Evolutionary conservation across 768 basidiomycete species (phyloP).

Genomic region (Tephrocybe sp.): DNA sequence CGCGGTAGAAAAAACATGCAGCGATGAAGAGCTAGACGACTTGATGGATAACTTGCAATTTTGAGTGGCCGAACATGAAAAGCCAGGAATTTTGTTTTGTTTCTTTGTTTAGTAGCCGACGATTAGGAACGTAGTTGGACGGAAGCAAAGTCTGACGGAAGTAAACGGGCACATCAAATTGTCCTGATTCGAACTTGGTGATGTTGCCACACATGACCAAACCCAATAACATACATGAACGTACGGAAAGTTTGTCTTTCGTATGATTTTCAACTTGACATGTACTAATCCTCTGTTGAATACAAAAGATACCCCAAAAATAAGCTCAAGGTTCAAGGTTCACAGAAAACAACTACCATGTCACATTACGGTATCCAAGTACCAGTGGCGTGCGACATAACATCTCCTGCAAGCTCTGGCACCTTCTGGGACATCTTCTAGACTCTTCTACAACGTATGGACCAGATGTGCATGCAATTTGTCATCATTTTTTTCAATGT

Average conservation of each 20-base stretch:
- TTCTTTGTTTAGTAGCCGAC: not conserved
- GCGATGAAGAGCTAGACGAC: constrained; percentile 30
- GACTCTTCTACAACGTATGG: not conserved
- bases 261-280: too few relatives aligned
- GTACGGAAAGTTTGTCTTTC: too few relatives aligned
- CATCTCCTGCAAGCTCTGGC: not conserved
- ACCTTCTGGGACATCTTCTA: not conserved
- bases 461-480: too few relatives aligned
- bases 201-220: constrained; percentile 17
- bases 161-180: constrained; percentile 25
- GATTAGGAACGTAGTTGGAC: constrained; percentile 16
- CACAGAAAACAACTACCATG: too few relatives aligned
- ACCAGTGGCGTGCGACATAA: not conserved
- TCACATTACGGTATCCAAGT: too few relatives aligned
- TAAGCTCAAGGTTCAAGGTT: too few relatives aligned
- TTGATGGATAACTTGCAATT: constrained; percentile 30
- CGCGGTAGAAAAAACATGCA: constrained; percentile 24
- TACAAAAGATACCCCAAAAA: too few relatives aligned
- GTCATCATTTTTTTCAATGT: too few relatives aligned
- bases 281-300: not conserved
- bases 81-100: too few relatives aligned
- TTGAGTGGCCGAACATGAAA: constrained; percentile 10
- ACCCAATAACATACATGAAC: constrained; percentile 9
- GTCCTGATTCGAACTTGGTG: not conserved
- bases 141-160: constrained; percentile 33